Evolutionary conservation across 2,329 filamentous ascomycete genomes (phyloP).

Genomic region (Claviceps humidiphila): DNA sequence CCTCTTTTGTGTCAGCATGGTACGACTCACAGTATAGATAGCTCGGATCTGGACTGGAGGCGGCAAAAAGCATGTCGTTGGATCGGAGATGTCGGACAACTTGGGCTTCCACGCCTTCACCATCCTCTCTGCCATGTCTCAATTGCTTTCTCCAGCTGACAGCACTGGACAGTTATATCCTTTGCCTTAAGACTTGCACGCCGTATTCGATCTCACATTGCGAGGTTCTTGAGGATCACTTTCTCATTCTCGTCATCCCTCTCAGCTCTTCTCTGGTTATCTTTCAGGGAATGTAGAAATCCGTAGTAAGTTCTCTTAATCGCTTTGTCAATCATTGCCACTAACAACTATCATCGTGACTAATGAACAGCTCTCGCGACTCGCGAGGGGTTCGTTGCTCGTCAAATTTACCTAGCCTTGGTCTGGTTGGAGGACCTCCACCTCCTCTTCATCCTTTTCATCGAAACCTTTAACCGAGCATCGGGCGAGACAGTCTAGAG

Average conservation of each 20-base stretch:
- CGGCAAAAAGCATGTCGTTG: too few relatives aligned
- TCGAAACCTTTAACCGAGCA: conserved; percentile 2
- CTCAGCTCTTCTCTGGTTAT: conserved; percentile 3
- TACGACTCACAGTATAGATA: too few relatives aligned
- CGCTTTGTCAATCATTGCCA: neutral
- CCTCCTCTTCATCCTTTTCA: neutral
- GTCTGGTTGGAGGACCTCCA: neutral
- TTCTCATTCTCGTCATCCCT: conserved; percentile 8
- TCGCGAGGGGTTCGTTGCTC: neutral
- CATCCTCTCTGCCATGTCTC: conserved; percentile 8
- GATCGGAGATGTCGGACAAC: too few relatives aligned
- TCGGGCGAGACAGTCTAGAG: neutral
- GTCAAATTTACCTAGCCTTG: neutral
- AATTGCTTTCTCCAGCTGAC: conserved; percentile 9
- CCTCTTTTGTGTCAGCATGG: too few relatives aligned
- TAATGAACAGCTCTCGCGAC: neutral
- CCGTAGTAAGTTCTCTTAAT: conserved; percentile 1
- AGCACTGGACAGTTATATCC: conserved; percentile 4
- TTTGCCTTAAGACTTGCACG: conserved; percentile 7
- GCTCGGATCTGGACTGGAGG: too few relatives aligned
- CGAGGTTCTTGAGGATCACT: conserved; percentile 6
- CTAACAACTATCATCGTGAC: conserved; percentile 3
- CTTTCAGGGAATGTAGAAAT: conserved; percentile 1
- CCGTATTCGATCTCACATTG: conserved; percentile 13
- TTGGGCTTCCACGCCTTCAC: conserved; percentile 11